These are phyloP conservation scores for Fusarium denticulatum DNA, from an alignment of 2,329 filamentous ascomycete species.

Conservation along the genomic window DNA sequence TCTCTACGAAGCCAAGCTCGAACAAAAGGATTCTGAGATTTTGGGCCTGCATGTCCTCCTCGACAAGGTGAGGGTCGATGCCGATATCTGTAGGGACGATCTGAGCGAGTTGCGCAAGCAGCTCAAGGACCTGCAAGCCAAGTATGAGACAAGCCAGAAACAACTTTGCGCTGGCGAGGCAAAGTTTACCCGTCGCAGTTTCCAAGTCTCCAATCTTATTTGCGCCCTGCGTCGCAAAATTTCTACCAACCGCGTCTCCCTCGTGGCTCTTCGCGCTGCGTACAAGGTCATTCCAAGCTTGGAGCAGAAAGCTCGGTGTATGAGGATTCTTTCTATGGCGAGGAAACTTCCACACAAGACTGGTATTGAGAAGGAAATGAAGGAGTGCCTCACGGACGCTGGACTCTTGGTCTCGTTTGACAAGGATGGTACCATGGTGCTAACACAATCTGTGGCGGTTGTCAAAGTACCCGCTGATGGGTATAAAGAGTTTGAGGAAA, in stretches of 20 bases:
- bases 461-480: background rate
- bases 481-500: background rate
- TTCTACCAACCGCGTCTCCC: background rate
- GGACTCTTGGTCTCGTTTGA: background rate
- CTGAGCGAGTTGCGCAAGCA: background rate
- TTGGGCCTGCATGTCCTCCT: background rate
- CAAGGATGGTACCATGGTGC: background rate
- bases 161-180: background rate
- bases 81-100: background rate
- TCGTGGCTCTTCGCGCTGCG: constrained; percentile 7
- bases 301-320: background rate
- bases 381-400: background rate
- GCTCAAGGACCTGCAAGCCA: background rate
- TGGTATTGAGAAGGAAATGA: background rate
- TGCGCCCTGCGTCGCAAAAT: background rate
- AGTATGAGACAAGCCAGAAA: background rate
- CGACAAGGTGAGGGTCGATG: background rate
- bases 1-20: background rate
- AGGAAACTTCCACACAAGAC: background rate
- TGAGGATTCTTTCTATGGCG: background rate
- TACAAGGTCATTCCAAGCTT: constrained; percentile 1
- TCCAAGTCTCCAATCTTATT: background rate
- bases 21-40: background rate
- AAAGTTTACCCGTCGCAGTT: background rate
- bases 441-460: background rate